Evolutionary conservation across 129 eudicot species (phyloP).

Genomic region (Pulicaria dysenterica): DNA sequence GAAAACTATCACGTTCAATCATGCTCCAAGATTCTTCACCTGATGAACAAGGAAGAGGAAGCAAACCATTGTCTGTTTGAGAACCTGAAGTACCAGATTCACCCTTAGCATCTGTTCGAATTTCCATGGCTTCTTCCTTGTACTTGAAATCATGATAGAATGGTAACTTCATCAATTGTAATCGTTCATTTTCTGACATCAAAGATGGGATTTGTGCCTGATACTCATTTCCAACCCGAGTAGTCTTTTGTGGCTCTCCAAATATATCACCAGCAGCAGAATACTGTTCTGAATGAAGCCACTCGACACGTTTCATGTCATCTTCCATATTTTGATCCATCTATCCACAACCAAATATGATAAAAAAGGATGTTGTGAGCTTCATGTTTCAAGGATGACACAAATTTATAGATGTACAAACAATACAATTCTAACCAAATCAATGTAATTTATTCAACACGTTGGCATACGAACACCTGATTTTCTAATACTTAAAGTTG

Average conservation of each 20-base stretch:
- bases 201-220: constrained; percentile 53
- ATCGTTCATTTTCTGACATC: constrained; percentile 30
- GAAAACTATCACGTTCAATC: constrained; percentile 52
- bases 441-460: neutral
- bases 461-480: too few species aligned
- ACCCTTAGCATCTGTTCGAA: neutral
- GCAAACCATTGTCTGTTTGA: constrained; percentile 1
- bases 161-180: constrained; percentile 29
- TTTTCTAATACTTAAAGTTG: too few species aligned
- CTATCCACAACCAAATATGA: constrained; percentile 28
- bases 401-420: neutral
- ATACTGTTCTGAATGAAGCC: constrained; percentile 34
- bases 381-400: neutral
- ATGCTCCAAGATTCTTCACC: constrained; percentile 44
- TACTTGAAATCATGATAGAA: constrained; percentile 1
- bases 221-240: constrained; percentile 55
- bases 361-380: constrained; percentile 1
- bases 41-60: constrained; percentile 43
- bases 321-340: constrained; percentile 34
- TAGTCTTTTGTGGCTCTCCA: constrained; percentile 41
- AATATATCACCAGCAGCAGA: constrained; percentile 37
- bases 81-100: constrained; percentile 20
- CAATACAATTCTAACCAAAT: neutral
- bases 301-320: constrained; percentile 24
- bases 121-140: constrained; percentile 4